Base-by-base conservation (phyloP, 768 basidiomycete genomes). In the Calocybe cyanea region DNA sequence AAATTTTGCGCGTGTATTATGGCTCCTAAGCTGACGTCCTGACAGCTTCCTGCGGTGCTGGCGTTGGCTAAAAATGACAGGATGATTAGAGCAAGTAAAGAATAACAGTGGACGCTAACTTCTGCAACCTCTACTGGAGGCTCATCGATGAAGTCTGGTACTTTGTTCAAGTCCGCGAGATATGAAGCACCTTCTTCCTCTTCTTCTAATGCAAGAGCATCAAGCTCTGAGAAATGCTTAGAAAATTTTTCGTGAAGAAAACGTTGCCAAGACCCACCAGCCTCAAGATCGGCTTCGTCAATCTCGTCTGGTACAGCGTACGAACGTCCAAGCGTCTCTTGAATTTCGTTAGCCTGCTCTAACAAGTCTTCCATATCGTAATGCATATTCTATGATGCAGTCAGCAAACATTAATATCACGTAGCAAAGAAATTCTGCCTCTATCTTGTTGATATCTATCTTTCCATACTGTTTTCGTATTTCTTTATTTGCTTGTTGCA, bases 301-400 rank as follows among this genome's bases (percentile, higher is more conserved):
- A 99, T 74, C 63, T 98, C 96, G 54, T 99, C 96, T 13, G 96
- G 96, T 0, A 98, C 90, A 11, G 86, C 90, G 64, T 99, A 99
- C 18, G 92, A 94, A 51, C 95, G 75, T 14, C 88, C 91, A 18
- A 99, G 71, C 17, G 87, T 81, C 64, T 98, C 96, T 60, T 98
- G 95, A 48, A 99, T 92, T 64, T 99, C 96, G 58, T 97, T 98
- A 8, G 93, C 90, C 63, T 96, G 92, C 59, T 98, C 96, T 48
- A 99, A 70, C 51, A 98, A 63, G 47, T 98, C 96, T 59, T 96
- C 93, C 94, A 99, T 97, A 49, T 99, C 95, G 62, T 87, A 92
- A 63, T 99, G 95, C 59, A 97, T 91, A 57, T 73, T 85, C 94
- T 97, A 59, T 2, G 31, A 28, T 15, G 24, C 14, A 24, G 7